Percentiles rank a stretch among this genome's conserved stretches.
Evolutionary conservation across 225 moss, liverwort and hornwort genomes (phyloP).

Genomic region (Rhytidiadelphus loreus): DNA sequence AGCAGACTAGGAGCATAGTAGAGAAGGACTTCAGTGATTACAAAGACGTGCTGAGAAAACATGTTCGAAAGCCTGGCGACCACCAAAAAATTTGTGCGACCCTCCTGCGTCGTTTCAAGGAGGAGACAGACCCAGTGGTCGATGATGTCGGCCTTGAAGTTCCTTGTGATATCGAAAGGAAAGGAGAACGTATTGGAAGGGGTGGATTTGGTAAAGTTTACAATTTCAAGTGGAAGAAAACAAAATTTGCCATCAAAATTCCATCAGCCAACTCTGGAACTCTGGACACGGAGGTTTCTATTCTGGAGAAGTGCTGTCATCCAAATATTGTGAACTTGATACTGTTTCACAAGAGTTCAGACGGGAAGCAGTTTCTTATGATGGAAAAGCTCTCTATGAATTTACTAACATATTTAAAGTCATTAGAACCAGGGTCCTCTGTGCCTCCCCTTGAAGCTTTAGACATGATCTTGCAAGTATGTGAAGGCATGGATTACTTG

Average conservation of each 20-base stretch:
- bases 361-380: neutral
- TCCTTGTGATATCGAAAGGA: neutral
- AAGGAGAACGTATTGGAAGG: neutral
- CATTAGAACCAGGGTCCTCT: neutral
- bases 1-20: neutral
- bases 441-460: neutral
- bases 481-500: neutral
- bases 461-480: neutral
- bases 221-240: neutral
- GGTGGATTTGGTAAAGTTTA: neutral
- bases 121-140: too few species aligned
- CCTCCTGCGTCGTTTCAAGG: neutral
- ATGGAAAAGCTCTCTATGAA: neutral
- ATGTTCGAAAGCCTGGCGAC: neutral
- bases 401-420: neutral
- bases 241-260: neutral
- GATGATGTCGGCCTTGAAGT: neutral
- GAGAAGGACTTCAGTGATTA: neutral
- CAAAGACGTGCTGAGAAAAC: neutral
- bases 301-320: neutral
- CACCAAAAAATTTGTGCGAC: neutral
- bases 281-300: neutral
- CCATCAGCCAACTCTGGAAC: rapidly evolving
- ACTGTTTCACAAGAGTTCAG: neutral
- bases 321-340: neutral